Base-by-base conservation (phyloP, 2,329 filamentous ascomycete genomes). In the Eurotiales sp. region DNA sequence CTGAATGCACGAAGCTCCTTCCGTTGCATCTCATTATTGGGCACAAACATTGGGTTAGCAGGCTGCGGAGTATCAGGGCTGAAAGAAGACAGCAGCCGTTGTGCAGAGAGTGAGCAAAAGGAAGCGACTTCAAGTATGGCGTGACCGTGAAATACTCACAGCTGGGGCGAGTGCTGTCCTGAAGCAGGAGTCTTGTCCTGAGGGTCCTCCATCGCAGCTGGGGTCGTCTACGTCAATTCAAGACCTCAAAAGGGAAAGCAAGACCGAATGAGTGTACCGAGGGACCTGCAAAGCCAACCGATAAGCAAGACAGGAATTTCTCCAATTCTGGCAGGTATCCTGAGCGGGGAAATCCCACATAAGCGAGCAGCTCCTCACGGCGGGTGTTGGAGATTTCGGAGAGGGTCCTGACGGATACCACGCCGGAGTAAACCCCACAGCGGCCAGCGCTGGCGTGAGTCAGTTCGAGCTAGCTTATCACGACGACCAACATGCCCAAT, bases 1-100 rank as follows among this genome's bases (percentile, higher is more conserved):
- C 66, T 56, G 15, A 63, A 52, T 17, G 55, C 40, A 6, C 54
- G 56, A 23, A 63, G 58, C 52, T 58, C 49, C 23, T 53, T 45
- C 11, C 34, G 45, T 36, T 19, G 21, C 41, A 40, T 52, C 44
- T 42, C 37, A 29, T 34, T 41, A 17, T 40, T 21, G 23, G 22
- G 17, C 7, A 36, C 29, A 23, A 17, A 7, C 44, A 52, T 48
- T n/a, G 47, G 40, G n/a, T 27, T 43, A 8, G n/a, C 17, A 11
- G 37, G 27, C 29, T 49, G 46, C 46, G 37, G 37, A 37, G 23
- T 41, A 42, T 36, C 46, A 23, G 40, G 17, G 34, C 42, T 45
- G 25, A 23, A 22, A 19, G 27, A 19, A 22, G n/a, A 19, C 14
- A 39, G 8, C 25, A 30, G 34, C 19, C n/a, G 23, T 29, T 34